phyloP scores from a whole-genome alignment of 2,329 filamentous ascomycete species.

The Cladosporium velox region DNA sequence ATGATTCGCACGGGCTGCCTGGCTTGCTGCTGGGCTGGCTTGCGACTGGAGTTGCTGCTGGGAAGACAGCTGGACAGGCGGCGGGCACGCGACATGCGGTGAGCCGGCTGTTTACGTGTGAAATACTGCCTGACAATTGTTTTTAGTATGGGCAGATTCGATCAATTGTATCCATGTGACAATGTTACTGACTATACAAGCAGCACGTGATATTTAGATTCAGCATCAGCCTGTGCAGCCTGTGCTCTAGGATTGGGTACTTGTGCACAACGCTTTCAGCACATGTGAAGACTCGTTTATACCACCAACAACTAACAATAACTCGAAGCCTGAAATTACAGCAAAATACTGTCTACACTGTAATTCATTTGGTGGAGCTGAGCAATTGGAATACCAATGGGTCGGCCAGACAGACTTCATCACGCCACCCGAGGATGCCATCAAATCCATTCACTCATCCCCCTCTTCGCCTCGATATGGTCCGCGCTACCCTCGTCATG shows the following conservation, averaged over 20 bases:
- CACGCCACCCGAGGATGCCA: neutral
- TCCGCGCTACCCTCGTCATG: neutral
- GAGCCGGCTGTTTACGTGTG: neutral
- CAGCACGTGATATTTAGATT: neutral
- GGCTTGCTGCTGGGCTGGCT: neutral
- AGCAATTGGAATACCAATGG: neutral
- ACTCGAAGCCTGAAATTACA: neutral
- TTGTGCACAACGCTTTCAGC: neutral
- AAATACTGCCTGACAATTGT: neutral
- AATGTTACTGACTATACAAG: neutral
- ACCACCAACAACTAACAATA: neutral
- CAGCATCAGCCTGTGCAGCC: neutral
- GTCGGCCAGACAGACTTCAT: neutral
- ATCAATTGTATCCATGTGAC: neutral
- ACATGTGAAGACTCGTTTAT: neutral
- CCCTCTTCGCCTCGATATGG: conserved; percentile 11
- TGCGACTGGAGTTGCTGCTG: conserved; percentile 2
- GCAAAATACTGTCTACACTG: neutral
- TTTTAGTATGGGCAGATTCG: neutral
- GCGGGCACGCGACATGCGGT: conserved; percentile 6
- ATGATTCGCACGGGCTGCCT: conserved; percentile 5
- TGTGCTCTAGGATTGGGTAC: neutral
- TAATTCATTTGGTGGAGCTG: neutral
- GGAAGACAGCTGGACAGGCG: conserved; percentile 1
- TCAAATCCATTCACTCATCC: neutral